Percentiles rank a stretch among this genome's conserved stretches.
Evolutionary conservation across 306 rosid species (phyloP).

Genomic region (Castanea crenata): DNA sequence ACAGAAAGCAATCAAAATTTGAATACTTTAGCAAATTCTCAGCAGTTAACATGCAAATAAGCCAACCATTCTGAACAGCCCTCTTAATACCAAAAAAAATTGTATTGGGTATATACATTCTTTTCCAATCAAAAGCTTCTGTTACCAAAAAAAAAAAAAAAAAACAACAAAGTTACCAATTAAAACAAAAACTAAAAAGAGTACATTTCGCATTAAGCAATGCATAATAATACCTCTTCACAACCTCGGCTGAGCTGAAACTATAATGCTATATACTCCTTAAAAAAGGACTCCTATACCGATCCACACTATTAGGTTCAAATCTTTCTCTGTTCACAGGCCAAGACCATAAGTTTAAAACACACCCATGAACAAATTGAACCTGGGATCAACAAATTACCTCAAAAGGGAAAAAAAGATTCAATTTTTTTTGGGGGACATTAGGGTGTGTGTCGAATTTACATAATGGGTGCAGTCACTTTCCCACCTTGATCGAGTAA

Average conservation of each 20-base stretch:
- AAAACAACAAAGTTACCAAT: neutral
- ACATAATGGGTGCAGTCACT: conserved; percentile 39
- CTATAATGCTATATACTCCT: conserved; percentile 12
- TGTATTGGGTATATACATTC: conserved; percentile 18
- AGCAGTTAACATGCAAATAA: neutral
- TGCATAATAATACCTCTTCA: conserved; percentile 4
- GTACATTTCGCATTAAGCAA: conserved; percentile 9
- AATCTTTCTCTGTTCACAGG: conserved; percentile 1
- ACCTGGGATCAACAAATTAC: conserved; percentile 5
- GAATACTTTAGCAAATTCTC: too few species aligned
- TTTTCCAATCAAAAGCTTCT: conserved; percentile 17
- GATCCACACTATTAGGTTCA: conserved; percentile 35
- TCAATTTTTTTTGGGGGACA: neutral
- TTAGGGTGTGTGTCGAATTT: neutral
- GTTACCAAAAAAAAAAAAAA: conserved; percentile 22
- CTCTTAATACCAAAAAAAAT: neutral
- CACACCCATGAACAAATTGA: conserved; percentile 14
- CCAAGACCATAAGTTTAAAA: neutral
- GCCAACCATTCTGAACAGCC: neutral
- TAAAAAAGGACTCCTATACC: conserved; percentile 10
- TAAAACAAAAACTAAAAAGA: neutral
- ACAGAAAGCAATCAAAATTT: too few species aligned
- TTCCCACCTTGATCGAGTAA: conserved; percentile 71
- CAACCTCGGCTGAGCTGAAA: conserved; percentile 6
- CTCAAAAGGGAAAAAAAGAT: neutral